Evolutionary conservation across 192 early-diverging fungal genomes (phyloP).

Genomic region (Geosiphon pyriformis): DNA sequence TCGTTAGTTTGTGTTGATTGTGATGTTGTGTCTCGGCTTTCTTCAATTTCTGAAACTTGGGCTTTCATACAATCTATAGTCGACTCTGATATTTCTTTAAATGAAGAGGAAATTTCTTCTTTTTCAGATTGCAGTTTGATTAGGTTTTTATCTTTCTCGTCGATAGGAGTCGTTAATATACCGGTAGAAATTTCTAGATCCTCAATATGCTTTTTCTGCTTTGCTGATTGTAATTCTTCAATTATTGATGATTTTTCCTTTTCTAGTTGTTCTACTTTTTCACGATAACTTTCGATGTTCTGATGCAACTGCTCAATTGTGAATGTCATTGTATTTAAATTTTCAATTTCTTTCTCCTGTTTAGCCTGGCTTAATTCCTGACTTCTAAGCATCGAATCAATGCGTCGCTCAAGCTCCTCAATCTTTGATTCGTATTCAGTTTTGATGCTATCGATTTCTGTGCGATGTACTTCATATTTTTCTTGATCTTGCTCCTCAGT

Average conservation of each 20-base stretch:
- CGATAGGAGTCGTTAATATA: neutral
- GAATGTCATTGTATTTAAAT: neutral
- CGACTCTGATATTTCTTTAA: neutral
- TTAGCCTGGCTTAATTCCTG: neutral
- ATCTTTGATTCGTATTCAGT: neutral
- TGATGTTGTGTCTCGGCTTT: neutral
- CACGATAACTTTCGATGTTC: neutral
- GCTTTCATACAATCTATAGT: neutral
- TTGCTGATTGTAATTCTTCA: neutral
- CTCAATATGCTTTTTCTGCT: neutral
- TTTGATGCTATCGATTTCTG: neutral
- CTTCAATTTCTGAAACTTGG: neutral
- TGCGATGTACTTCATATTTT: neutral
- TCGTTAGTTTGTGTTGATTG: neutral
- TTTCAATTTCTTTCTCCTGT: neutral
- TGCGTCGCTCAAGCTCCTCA: neutral
- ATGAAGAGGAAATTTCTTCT: neutral
- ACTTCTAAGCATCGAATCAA: neutral
- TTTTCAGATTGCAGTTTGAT: neutral
- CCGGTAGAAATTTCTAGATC: neutral
- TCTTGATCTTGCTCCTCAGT: conserved; percentile 19
- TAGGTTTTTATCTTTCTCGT: neutral
- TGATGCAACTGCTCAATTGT: neutral
- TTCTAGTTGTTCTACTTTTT: conserved; percentile 2
- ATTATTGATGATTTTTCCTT: neutral